Percentiles rank a stretch among this genome's conserved stretches.
Conservation (phyloP, 208 protist genomes). For the Wallacemonas sp. region DNA sequence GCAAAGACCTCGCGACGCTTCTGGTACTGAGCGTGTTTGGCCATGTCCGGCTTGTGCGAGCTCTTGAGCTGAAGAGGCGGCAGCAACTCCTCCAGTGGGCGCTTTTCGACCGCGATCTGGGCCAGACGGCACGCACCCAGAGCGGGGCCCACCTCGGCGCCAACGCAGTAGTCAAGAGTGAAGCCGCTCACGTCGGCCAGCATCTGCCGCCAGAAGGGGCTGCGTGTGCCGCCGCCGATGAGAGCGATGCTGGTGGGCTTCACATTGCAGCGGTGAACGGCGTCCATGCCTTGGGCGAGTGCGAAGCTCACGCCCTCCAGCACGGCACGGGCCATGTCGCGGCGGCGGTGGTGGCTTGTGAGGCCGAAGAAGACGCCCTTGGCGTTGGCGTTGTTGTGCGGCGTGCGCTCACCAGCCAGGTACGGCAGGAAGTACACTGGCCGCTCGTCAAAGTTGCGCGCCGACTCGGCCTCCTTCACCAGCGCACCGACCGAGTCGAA, state of each 20-base stretch:
- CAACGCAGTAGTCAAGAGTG: conserved; percentile 63
- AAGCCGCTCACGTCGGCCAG: conserved; percentile 65
- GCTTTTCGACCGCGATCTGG: conserved; percentile 64
- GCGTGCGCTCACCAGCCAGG: conserved; percentile 70
- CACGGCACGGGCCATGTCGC: conserved; percentile 60
- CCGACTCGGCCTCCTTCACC: conserved; percentile 51
- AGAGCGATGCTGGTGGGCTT: conserved; percentile 58
- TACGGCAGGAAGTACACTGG: conserved; percentile 75
- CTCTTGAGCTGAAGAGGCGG: conserved; percentile 52
- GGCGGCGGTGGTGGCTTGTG: conserved; percentile 57
- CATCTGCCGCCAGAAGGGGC: conserved; percentile 79
- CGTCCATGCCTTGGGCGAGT: conserved; percentile 73
- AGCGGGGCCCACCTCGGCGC: conserved; percentile 65
- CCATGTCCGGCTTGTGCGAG: conserved; percentile 56
- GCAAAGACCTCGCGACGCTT: conserved; percentile 51
- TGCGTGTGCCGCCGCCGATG: conserved; percentile 67
- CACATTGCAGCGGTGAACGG: conserved; percentile 69
- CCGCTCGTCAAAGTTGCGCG: conserved; percentile 48
- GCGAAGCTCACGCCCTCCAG: conserved; percentile 79
- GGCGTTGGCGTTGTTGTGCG: conserved; percentile 76
- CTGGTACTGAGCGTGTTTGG: conserved; percentile 52
- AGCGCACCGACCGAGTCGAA: conserved; percentile 62
- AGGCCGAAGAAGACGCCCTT: conserved; percentile 82
- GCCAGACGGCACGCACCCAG: conserved; percentile 69
- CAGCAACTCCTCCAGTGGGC: conserved; percentile 53